phyloP scores from a whole-genome alignment of 768 basidiomycete genomes.

The Lentinula aciculospora region DNA sequence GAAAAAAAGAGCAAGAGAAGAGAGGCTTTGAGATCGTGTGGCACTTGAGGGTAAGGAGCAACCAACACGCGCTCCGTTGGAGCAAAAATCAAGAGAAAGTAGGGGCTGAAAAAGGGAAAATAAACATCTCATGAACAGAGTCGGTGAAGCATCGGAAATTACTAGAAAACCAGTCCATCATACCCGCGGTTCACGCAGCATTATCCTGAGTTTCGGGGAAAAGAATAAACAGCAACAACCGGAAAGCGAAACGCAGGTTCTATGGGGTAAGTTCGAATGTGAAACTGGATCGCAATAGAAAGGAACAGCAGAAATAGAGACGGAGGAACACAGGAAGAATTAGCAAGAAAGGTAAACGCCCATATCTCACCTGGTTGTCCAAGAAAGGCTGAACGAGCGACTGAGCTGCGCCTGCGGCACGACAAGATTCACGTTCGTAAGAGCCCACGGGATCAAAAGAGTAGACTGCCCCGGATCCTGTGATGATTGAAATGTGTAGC shows the following conservation, averaged over 20 bases:
- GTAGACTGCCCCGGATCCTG: constrained; percentile 95
- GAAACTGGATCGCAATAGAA: not conserved
- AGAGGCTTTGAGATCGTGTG: not conserved
- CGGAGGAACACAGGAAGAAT: constrained; percentile 18
- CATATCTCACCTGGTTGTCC: constrained; percentile 84
- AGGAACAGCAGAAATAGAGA: not conserved
- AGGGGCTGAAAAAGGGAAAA: constrained; percentile 2
- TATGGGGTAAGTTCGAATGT: too few species aligned
- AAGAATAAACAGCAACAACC: not conserved
- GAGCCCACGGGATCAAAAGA: constrained; percentile 99
- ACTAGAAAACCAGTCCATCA: not conserved
- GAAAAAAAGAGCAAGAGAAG: not conserved
- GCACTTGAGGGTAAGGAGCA: constrained; percentile 13
- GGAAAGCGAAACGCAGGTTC: not conserved
- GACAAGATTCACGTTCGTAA: constrained; percentile 95
- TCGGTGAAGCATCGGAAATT: constrained; percentile 5
- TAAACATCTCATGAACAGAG: not conserved
- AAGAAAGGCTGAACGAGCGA: constrained; percentile 94
- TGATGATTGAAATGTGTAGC: not conserved
- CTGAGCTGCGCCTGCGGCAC: constrained; percentile 95
- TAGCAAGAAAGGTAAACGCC: constrained; percentile 5
- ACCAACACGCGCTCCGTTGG: constrained; percentile 6
- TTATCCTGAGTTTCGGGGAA: not conserved
- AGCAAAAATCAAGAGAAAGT: constrained; percentile 10
- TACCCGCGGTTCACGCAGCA: not conserved